phyloP scores from a whole-genome alignment of 345 rosid genomes.

The Tarenaya hassleriana region DNA sequence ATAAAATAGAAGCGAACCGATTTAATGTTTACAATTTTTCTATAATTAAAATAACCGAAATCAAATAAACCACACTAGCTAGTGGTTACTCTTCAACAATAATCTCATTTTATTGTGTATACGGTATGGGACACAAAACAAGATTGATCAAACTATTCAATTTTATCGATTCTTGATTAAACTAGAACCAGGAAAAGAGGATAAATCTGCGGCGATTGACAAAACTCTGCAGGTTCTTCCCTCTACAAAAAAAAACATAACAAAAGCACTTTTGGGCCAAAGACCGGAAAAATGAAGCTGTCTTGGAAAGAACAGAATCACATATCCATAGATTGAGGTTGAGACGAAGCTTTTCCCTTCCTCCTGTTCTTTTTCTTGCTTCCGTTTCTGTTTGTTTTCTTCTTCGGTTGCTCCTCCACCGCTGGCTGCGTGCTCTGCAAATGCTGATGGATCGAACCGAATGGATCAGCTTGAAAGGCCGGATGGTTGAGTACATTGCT shows the following conservation, averaged over 20 bases:
- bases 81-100: too few relatives aligned
- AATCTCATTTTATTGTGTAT: too few relatives aligned
- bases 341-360: constrained; percentile 28
- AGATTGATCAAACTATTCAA: too few relatives aligned
- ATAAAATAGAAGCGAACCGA: too few relatives aligned
- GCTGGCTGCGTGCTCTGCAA: constrained; percentile 59
- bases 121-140: too few relatives aligned
- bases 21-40: too few relatives aligned
- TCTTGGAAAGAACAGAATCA: constrained; percentile 1
- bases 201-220: not conserved
- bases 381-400: constrained; percentile 38
- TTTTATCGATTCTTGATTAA: too few relatives aligned
- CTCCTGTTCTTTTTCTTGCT: constrained; percentile 45
- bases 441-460: constrained; percentile 66
- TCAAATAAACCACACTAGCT: too few relatives aligned
- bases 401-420: constrained; percentile 51
- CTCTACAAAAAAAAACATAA: not conserved
- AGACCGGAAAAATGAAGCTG: not conserved
- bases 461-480: constrained; percentile 61
- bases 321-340: constrained; percentile 39
- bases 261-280: too few relatives aligned
- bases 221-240: not conserved
- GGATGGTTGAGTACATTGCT: constrained; percentile 58
- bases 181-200: too few relatives aligned
- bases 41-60: too few relatives aligned